Evolutionary conservation across 179 eudicot genomes (phyloP).

Genomic region (Heliamphora pulchella): DNA sequence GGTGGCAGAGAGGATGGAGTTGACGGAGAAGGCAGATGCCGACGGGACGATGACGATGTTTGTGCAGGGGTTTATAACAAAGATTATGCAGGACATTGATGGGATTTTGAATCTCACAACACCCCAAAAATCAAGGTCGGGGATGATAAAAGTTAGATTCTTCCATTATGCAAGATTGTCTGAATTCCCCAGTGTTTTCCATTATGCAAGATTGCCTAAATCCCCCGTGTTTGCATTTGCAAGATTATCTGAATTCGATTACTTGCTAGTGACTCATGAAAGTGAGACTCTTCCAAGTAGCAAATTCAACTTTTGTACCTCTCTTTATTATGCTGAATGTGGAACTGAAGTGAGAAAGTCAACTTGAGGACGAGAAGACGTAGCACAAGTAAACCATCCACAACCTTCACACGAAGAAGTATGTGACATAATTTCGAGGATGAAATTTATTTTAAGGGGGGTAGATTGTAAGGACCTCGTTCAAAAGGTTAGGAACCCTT

Average conservation of each 20-base stretch:
- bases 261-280: neutral
- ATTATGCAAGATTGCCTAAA: too few species aligned
- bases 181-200: too few species aligned
- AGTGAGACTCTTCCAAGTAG: neutral
- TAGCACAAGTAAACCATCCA: too few species aligned
- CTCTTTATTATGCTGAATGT: neutral
- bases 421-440: too few species aligned
- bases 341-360: neutral
- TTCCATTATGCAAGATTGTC: too few species aligned
- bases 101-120: conserved; percentile 62
- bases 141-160: too few species aligned
- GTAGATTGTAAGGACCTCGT: too few species aligned
- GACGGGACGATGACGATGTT: conserved; percentile 64
- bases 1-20: conserved; percentile 90
- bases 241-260: neutral
- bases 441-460: too few species aligned
- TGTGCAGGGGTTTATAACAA: conserved; percentile 87
- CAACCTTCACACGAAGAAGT: too few species aligned
- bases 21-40: conserved; percentile 55
- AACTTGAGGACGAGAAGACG: too few species aligned
- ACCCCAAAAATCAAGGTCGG: conserved; percentile 21
- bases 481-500: too few species aligned
- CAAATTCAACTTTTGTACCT: neutral
- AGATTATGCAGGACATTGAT: conserved; percentile 75
- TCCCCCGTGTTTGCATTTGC: conserved; percentile 14